These are phyloP conservation scores for Penicillium arizonense DNA, from an alignment of 495 filamentous ascomycete genomes.

Conservation along the genomic window DNA sequence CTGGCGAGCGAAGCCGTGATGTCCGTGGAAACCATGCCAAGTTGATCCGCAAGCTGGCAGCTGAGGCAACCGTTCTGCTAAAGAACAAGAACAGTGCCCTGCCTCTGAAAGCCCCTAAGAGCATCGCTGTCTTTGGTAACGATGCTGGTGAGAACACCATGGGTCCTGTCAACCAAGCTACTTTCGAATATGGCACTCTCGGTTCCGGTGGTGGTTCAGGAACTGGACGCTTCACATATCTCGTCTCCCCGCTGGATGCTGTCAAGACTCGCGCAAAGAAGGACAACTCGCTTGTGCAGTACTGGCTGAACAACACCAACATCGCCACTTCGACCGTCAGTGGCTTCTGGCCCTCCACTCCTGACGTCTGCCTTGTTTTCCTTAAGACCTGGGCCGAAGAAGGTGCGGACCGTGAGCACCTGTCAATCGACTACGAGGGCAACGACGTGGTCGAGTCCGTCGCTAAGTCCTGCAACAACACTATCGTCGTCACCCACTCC, in stretches of 20 bases:
- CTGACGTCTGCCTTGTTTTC: constrained; percentile 61
- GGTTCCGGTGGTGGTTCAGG: constrained; percentile 60
- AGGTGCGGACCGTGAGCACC: constrained; percentile 50
- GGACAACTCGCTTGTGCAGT: constrained; percentile 43
- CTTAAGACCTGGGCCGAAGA: constrained; percentile 57
- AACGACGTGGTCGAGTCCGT: constrained; percentile 57
- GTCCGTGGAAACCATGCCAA: constrained; percentile 52
- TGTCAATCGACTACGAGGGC: constrained; percentile 45
- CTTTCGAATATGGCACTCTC: constrained; percentile 56
- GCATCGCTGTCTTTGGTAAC: constrained; percentile 59
- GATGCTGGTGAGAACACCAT: constrained; percentile 56
- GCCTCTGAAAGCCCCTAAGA: constrained; percentile 50
- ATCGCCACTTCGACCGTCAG: constrained; percentile 42
- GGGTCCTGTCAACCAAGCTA: constrained; percentile 37
- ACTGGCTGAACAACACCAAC: constrained; percentile 36
- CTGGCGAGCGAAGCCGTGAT: constrained; percentile 43
- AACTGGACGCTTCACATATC: constrained; percentile 47
- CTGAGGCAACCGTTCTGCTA: constrained; percentile 58
- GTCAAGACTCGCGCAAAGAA: constrained; percentile 55
- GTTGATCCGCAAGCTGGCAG: constrained; percentile 56
- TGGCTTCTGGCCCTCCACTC: constrained; percentile 30
- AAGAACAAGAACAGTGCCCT: constrained; percentile 58
- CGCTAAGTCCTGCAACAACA: constrained; percentile 55
- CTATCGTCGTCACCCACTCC: constrained; percentile 62
- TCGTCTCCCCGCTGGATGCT: constrained; percentile 58